Conservation (phyloP, 2,329 filamentous ascomycete genomes). For the Aureobasidium vineae region DNA sequence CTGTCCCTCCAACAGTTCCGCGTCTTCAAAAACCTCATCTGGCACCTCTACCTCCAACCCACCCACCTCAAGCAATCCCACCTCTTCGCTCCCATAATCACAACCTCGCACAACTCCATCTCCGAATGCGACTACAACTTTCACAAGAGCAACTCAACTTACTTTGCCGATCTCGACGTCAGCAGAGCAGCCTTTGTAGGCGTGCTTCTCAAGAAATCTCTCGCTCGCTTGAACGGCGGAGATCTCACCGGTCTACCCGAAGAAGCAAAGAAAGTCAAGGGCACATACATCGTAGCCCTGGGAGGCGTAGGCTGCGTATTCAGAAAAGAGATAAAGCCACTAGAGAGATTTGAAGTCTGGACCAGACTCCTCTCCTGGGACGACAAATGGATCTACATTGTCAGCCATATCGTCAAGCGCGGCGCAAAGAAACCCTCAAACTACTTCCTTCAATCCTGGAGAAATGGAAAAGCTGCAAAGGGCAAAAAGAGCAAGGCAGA, state of each 20-base stretch:
- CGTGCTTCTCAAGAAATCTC: constrained; percentile 47
- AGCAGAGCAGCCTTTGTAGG: constrained; percentile 77
- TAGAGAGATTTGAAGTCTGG: constrained; percentile 49
- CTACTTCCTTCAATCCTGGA: constrained; percentile 51
- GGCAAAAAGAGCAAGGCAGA: constrained; percentile 30
- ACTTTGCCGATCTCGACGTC: constrained; percentile 83
- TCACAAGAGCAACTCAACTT: constrained; percentile 81
- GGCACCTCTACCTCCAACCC: constrained; percentile 49
- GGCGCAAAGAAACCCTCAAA: constrained; percentile 44
- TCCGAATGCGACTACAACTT: constrained; percentile 85
- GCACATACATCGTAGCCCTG: constrained; percentile 44
- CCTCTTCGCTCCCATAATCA: constrained; percentile 70
- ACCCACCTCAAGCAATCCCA: constrained; percentile 54
- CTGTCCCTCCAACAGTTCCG: constrained; percentile 40
- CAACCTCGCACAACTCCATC: constrained; percentile 63
- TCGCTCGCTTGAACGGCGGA: constrained; percentile 40
- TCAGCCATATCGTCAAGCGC: constrained; percentile 50
- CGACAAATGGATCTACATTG: constrained; percentile 52
- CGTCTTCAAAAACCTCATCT: constrained; percentile 48
- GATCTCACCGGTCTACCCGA: constrained; percentile 38
- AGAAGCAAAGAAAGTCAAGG: constrained; percentile 34
- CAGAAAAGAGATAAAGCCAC: constrained; percentile 48
- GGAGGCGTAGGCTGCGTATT: constrained; percentile 51
- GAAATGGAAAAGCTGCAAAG: constrained; percentile 31
- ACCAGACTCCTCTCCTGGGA: constrained; percentile 51